These are phyloP conservation scores for Scheffersomyces coipomensis DNA, from an alignment of 805 yeast genomes.

Conservation along the genomic window DNA sequence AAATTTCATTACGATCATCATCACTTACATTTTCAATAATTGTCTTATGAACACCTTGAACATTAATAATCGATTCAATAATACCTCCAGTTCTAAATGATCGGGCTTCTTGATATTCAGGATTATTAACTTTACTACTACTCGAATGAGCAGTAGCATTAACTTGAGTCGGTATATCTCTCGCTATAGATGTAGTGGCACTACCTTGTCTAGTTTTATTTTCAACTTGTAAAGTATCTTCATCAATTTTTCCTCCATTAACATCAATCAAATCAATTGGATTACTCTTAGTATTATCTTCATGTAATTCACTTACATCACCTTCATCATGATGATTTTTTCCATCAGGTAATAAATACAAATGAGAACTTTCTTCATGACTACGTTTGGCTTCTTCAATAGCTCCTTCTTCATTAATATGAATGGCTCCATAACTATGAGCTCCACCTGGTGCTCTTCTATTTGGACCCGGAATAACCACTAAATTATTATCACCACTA, in stretches of 20 bases:
- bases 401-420: slow-evolving; percentile 46
- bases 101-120: slow-evolving; percentile 33
- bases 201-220: not conserved
- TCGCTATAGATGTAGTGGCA: not conserved
- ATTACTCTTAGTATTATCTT: slow-evolving; percentile 1
- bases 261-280: slow-evolving; percentile 1
- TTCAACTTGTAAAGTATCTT: not conserved
- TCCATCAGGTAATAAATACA: slow-evolving; percentile 21
- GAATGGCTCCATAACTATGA: slow-evolving; percentile 34
- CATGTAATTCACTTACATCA: slow-evolving; percentile 21
- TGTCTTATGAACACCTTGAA: slow-evolving; percentile 81
- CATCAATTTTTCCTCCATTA: too few species aligned
- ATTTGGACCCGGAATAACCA: slow-evolving; percentile 21
- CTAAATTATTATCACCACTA: slow-evolving; percentile 11
- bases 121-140: slow-evolving; percentile 8
- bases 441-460: slow-evolving; percentile 10
- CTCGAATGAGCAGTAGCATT: not conserved
- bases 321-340: too few species aligned
- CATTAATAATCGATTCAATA: slow-evolving; percentile 78
- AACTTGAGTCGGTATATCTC: not conserved
- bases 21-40: slow-evolving; percentile 68
- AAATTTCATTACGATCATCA: slow-evolving; percentile 26
- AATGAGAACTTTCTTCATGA: slow-evolving; percentile 10
- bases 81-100: slow-evolving; percentile 59
- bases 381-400: slow-evolving; percentile 18